These are phyloP conservation scores for Beauveria medogensis DNA, from an alignment of 2,329 filamentous ascomycete genomes.

Conservation along the genomic window DNA sequence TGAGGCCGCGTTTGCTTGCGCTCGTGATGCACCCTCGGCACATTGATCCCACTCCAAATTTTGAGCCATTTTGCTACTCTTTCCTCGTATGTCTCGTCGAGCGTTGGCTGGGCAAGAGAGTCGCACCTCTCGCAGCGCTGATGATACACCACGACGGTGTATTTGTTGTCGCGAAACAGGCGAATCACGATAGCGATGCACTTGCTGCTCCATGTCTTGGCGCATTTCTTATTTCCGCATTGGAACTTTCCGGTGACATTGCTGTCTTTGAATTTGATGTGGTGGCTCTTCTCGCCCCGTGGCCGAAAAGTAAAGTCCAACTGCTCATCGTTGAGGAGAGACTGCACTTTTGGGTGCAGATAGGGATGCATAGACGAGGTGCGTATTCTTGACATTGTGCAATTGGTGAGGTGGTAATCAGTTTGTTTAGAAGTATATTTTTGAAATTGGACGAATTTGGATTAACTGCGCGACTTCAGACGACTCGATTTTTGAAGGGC, in stretches of 20 bases:
- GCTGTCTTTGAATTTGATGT: constrained; percentile 19
- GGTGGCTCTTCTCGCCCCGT: constrained; percentile 11
- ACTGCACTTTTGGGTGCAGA: constrained; percentile 13
- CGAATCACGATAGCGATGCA: constrained; percentile 27
- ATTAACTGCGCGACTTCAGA: neutral
- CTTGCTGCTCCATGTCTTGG: constrained; percentile 24
- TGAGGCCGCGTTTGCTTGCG: constrained; percentile 17
- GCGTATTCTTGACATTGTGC: neutral
- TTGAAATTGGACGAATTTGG: neutral
- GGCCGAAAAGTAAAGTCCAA: constrained; percentile 19
- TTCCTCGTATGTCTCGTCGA: constrained; percentile 25
- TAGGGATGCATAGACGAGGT: constrained; percentile 17
- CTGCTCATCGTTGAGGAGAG: constrained; percentile 11
- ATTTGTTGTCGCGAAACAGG: constrained; percentile 20
- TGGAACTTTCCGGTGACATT: constrained; percentile 26
- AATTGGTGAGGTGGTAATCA: too few species aligned
- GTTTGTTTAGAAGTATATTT: neutral
- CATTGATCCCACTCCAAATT: constrained; percentile 16
- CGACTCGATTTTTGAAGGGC: neutral
- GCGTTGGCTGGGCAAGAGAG: constrained; percentile 17
- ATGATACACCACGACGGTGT: constrained; percentile 30
- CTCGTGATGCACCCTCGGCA: neutral
- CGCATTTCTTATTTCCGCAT: constrained; percentile 22
- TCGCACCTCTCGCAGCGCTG: constrained; percentile 28
- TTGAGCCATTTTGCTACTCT: constrained; percentile 27